A percentile compares a stretch with the other conserved stretches of the same genome.
Evolutionary conservation across 2,329 filamentous ascomycete species (phyloP).

Genomic region (Pseudogymnoascus sp.): DNA sequence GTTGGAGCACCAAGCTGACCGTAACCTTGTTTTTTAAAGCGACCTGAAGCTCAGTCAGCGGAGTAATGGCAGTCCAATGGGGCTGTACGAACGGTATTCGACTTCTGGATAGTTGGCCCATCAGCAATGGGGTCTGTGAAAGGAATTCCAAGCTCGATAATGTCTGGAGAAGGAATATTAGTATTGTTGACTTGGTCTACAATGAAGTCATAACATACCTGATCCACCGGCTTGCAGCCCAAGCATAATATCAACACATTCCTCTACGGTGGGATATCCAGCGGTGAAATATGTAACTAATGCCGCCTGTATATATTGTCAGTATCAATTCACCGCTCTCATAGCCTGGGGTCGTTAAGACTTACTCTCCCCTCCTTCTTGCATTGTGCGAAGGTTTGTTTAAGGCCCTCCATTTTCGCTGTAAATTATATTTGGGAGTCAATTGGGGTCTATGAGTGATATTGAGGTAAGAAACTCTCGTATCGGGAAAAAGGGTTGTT

Average conservation of each 20-base stretch:
- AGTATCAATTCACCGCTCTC: conserved; percentile 9
- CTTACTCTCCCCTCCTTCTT: conserved; percentile 40
- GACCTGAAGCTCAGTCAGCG: conserved; percentile 33
- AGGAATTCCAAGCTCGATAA: conserved; percentile 91
- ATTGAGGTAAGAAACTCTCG: background rate
- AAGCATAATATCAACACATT: conserved; percentile 76
- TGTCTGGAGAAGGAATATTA: conserved; percentile 44
- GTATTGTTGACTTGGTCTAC: conserved; percentile 7
- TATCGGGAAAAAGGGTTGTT: background rate
- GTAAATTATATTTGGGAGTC: conserved; percentile 10
- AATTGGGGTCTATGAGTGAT: conserved; percentile 14
- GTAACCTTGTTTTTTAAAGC: conserved; percentile 86
- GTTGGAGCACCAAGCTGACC: conserved; percentile 67
- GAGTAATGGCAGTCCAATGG: background rate
- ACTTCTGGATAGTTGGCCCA: conserved; percentile 90
- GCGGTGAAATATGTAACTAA: conserved; percentile 95
- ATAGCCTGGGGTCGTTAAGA: conserved; percentile 8
- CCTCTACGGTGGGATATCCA: conserved; percentile 75
- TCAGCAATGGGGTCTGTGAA: conserved; percentile 98
- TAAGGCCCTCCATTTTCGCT: conserved; percentile 38
- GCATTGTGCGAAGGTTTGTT: conserved; percentile 47
- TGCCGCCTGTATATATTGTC: conserved; percentile 36
- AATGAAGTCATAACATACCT: conserved; percentile 43
- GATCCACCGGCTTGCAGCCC: conserved; percentile 88
- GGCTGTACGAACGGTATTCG: conserved; percentile 62